These are phyloP conservation scores for Hygrophorus pudorinus DNA, from an alignment of 768 basidiomycete species.

Conservation along the genomic window DNA sequence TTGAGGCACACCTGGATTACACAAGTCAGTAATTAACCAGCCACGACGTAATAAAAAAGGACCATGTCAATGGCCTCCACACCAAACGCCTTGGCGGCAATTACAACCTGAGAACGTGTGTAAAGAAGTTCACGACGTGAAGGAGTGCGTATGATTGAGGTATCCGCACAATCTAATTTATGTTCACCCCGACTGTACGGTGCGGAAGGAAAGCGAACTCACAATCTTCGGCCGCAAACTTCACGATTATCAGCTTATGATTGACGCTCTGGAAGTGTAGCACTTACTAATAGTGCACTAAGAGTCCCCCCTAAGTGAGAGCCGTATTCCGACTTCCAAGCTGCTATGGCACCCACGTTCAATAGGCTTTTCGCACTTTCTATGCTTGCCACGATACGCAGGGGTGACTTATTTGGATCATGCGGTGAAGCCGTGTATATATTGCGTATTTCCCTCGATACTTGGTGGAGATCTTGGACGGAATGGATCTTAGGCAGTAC, in stretches of 20 bases:
- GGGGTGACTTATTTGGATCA: constrained; percentile 18
- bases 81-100: constrained; percentile 74
- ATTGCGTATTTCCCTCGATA: constrained; percentile 38
- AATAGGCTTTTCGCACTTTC: constrained; percentile 73
- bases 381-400: constrained; percentile 69
- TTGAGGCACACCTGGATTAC: constrained; percentile 69
- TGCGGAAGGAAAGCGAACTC: constrained; percentile 14
- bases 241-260: neutral
- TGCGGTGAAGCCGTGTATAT: constrained; percentile 12
- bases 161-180: constrained; percentile 78
- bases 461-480: constrained; percentile 49
- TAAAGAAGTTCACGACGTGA: constrained; percentile 72
- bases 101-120: constrained; percentile 74
- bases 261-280: neutral
- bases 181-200: constrained; percentile 1
- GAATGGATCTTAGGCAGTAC: constrained; percentile 82
- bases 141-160: constrained; percentile 66
- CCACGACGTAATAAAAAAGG: constrained; percentile 4
- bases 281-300: constrained; percentile 56
- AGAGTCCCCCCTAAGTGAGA: constrained; percentile 41
- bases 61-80: constrained; percentile 91
- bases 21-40: neutral
- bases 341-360: constrained; percentile 60
- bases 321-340: constrained; percentile 48
- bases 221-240: constrained; percentile 98